These are phyloP conservation scores for Poronia punctata DNA, from an alignment of 495 filamentous ascomycete genomes.

Conservation along the genomic window DNA sequence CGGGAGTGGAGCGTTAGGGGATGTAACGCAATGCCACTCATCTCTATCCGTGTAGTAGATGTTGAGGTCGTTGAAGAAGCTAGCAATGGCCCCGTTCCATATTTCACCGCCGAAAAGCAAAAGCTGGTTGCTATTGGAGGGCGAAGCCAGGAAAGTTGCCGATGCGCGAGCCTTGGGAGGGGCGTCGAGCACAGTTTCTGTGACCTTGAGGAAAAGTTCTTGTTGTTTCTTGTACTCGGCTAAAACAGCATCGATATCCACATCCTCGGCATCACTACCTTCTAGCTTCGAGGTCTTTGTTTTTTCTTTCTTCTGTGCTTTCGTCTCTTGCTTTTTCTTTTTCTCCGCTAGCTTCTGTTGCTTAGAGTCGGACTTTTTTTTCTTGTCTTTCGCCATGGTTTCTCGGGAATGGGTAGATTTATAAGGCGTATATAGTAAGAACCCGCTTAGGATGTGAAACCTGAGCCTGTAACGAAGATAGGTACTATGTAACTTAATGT, in stretches of 20 bases:
- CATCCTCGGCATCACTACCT: slow-evolving; percentile 79
- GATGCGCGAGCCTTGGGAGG: slow-evolving; percentile 76
- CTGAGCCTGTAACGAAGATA: no score
- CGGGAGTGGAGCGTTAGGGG: slow-evolving; percentile 85
- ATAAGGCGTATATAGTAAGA: no score
- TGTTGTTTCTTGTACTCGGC: slow-evolving; percentile 80
- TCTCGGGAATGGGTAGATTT: no score
- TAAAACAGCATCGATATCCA: slow-evolving; percentile 95
- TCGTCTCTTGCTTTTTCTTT: slow-evolving; percentile 57
- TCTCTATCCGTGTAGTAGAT: slow-evolving; percentile 81
- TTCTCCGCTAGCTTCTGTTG: slow-evolving; percentile 57
- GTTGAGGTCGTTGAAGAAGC: slow-evolving; percentile 69
- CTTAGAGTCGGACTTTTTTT: slow-evolving; percentile 51
- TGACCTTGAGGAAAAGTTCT: slow-evolving; percentile 88
- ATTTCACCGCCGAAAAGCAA: slow-evolving; percentile 82
- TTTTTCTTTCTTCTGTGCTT: slow-evolving; percentile 58
- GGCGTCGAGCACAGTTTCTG: slow-evolving; percentile 61
- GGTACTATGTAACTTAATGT: no score
- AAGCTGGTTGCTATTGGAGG: slow-evolving; percentile 80
- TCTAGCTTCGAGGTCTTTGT: slow-evolving; percentile 44
- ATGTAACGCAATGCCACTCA: slow-evolving; percentile 82
- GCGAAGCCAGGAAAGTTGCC: slow-evolving; percentile 73
- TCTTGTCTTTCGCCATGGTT: slow-evolving; percentile 51
- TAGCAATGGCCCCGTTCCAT: slow-evolving; percentile 56
- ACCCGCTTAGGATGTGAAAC: no score